These are phyloP conservation scores for Fusarium chaquense DNA, from an alignment of 2,329 filamentous ascomycete species.

Conservation along the genomic window DNA sequence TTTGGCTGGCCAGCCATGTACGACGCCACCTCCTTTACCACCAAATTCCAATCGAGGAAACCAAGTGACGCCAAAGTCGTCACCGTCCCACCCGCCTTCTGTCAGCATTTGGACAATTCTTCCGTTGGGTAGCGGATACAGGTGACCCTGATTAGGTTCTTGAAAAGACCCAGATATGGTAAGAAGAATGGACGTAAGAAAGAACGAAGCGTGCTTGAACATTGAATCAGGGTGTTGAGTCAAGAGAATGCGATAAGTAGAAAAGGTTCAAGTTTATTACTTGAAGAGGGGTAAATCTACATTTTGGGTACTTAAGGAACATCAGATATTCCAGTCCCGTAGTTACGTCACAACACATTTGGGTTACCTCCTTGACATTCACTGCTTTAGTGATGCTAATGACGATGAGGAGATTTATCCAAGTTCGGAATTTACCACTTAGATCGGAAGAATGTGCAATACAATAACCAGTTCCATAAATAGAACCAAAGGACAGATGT, in stretches of 20 bases:
- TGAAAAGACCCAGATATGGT: too few relatives aligned
- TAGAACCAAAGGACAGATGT: too few relatives aligned
- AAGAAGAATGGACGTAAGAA: not conserved
- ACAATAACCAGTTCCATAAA: too few relatives aligned
- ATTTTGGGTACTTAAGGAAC: not conserved
- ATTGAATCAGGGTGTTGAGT: not conserved
- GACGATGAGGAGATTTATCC: too few relatives aligned
- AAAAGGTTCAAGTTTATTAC: not conserved
- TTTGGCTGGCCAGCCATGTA: slow-evolving; percentile 1
- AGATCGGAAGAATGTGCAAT: too few relatives aligned
- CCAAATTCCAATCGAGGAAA: not conserved
- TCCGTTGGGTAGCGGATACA: not conserved
- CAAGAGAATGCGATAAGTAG: not conserved
- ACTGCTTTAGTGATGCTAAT: too few relatives aligned
- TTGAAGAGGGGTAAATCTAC: not conserved
- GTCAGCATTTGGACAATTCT: not conserved
- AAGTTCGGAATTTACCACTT: too few relatives aligned
- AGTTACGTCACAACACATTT: not conserved
- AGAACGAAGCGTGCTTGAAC: not conserved
- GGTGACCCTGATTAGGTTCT: not conserved
- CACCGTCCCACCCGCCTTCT: not conserved
- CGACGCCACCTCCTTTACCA: not conserved
- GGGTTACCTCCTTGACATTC: too few relatives aligned
- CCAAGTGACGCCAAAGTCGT: not conserved
- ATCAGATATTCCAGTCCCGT: not conserved